phyloP scores from a whole-genome alignment of 768 basidiomycete genomes.

The Mycena rosella region DNA sequence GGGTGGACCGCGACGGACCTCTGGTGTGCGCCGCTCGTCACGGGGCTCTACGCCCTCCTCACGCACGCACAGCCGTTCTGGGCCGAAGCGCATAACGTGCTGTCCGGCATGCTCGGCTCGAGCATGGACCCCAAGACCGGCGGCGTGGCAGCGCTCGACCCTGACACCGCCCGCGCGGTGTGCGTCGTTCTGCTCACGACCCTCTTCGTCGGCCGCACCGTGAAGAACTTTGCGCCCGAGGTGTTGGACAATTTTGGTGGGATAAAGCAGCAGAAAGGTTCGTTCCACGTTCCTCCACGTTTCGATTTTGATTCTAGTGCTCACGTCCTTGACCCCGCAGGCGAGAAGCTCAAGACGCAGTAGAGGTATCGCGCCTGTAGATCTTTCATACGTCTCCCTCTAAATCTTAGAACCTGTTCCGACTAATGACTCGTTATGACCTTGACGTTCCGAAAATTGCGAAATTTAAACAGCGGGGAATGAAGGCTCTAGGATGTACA shows the following conservation, averaged over 20 bases:
- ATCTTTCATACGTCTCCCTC: neutral
- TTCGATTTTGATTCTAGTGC: neutral
- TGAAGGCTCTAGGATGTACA: too few relatives aligned
- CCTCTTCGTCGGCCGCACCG: constrained; percentile 73
- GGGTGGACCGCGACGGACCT: constrained; percentile 91
- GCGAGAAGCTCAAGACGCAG: constrained; percentile 26
- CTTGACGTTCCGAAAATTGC: too few relatives aligned
- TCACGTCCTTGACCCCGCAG: constrained; percentile 5
- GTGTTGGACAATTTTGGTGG: constrained; percentile 4
- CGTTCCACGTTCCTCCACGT: neutral
- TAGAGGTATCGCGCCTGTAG: neutral
- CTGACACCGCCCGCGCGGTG: constrained; percentile 75
- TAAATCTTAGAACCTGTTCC: neutral
- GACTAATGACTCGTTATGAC: too few relatives aligned
- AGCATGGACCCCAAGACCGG: constrained; percentile 29
- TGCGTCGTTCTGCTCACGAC: constrained; percentile 75
- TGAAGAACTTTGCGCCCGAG: constrained; percentile 69
- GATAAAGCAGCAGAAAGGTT: constrained; percentile 26
- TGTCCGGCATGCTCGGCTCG: constrained; percentile 61
- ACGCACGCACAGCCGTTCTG: constrained; percentile 92
- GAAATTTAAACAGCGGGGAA: too few relatives aligned
- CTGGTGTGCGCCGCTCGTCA: constrained; percentile 87
- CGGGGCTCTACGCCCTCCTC: constrained; percentile 82
- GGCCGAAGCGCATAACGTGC: constrained; percentile 67
- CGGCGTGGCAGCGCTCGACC: constrained; percentile 64